Base-by-base conservation (phyloP, 164 flowering plant species). In the Berberis thunbergii region DNA sequence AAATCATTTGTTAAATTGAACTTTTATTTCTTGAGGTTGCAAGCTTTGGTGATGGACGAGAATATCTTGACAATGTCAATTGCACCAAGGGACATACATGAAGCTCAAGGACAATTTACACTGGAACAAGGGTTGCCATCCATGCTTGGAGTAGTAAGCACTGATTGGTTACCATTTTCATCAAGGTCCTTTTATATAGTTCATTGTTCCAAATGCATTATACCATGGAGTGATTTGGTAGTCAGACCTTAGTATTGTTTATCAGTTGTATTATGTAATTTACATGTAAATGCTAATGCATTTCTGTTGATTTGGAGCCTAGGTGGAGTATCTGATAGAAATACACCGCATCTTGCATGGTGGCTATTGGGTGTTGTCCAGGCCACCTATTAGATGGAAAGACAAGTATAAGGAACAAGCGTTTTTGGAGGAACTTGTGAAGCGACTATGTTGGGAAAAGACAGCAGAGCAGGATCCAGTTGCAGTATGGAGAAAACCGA, bases 71-170 rank as follows among this genome's bases (percentile, higher is more conserved):
- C 91, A 54, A 78, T 86, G 84, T 86, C 91, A 2, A 45, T 84
- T 59, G 91, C 26, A 26, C 26, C 26, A 26, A 26, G 26, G 26
- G 26, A 26, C 26, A 26, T 26, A 26, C 26, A 26, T 26, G 26
- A 26, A 26, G 26, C 26, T 26, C 26, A 26, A 26, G 26, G 0
- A 26, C 26, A 26, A 26, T 88, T 26, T 88, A 88, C 64, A 73
- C 78, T 70, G 91, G 84, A 67, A 65, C 75, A 87, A 59, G 89
- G 89, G 45, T 59, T 85, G 64, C 89, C 85, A 13, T 87, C 91
- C 2, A 82, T 86, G 75, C 74, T 83, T 57, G 85, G 85, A 49
- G 56, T 86, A n/a, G 75, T 86, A 7, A 74, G 82, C 68, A 79
- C 78, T 42, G 66, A 82, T 41, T 72, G 82, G 64, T 67, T 86